phyloP scores from a whole-genome alignment of 805 yeast genomes.

The Saccharomyces kudriavzevii region DNA sequence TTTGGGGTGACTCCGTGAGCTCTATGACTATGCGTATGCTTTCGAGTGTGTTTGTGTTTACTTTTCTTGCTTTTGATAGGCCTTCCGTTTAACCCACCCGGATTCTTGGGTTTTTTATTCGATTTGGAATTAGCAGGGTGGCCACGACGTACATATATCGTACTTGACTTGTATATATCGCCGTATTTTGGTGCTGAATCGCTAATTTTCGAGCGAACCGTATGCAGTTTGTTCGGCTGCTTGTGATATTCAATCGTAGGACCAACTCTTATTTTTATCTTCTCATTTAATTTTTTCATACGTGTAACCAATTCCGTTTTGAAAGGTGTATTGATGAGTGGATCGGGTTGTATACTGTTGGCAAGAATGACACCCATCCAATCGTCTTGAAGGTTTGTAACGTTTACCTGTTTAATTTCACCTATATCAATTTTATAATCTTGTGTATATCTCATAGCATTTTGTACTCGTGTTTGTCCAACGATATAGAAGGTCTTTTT shows the following conservation, averaged over 20 bases:
- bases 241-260: slow-evolving; percentile 75
- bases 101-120: slow-evolving; percentile 67
- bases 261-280: slow-evolving; percentile 56
- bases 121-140: slow-evolving; percentile 65
- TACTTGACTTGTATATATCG: slow-evolving; percentile 81
- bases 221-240: slow-evolving; percentile 75
- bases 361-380: slow-evolving; percentile 62
- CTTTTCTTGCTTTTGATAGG: not conserved
- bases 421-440: slow-evolving; percentile 59
- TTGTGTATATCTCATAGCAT: slow-evolving; percentile 46
- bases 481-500: slow-evolving; percentile 54
- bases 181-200: slow-evolving; percentile 54
- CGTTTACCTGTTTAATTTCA: slow-evolving; percentile 51
- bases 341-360: slow-evolving; percentile 52
- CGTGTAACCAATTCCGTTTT: slow-evolving; percentile 85
- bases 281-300: slow-evolving; percentile 51
- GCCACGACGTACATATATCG: slow-evolving; percentile 75
- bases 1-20: not conserved
- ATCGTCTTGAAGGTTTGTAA: slow-evolving; percentile 79
- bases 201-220: slow-evolving; percentile 60
- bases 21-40: not conserved
- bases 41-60: not conserved
- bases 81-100: slow-evolving; percentile 5
- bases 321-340: slow-evolving; percentile 69
- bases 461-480: slow-evolving; percentile 62